Evolutionary conservation across 2,329 filamentous ascomycete species (phyloP).

Genomic region (Exophiala sp.): DNA sequence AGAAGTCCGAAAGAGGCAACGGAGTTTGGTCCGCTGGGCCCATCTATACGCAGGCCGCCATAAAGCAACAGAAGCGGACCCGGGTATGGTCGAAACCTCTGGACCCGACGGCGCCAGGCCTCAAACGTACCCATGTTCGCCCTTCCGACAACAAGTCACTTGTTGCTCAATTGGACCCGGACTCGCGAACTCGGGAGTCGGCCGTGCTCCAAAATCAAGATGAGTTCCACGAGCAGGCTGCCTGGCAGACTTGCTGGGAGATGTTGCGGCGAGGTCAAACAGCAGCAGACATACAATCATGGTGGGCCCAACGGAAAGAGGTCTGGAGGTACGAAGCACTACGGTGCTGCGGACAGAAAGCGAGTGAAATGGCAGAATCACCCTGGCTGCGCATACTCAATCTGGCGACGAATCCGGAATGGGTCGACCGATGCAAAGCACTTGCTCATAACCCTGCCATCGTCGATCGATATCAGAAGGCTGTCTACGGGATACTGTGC

Average conservation of each 20-base stretch:
- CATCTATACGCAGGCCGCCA: conserved; percentile 83
- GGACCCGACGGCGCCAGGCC: conserved; percentile 58
- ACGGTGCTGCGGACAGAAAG: conserved; percentile 52
- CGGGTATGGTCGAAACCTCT: conserved; percentile 64
- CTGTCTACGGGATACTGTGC: conserved; percentile 85
- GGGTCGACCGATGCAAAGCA: conserved; percentile 26
- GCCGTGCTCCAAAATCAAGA: conserved; percentile 76
- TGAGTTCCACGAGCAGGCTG: conserved; percentile 80
- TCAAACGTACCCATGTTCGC: conserved; percentile 51
- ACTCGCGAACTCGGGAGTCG: conserved; percentile 76
- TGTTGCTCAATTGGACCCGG: conserved; percentile 86
- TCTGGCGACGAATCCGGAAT: conserved; percentile 26
- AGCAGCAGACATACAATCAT: conserved; percentile 71
- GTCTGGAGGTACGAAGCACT: conserved; percentile 84
- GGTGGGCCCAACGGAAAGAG: conserved; percentile 82
- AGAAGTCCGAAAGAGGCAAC: conserved; percentile 67
- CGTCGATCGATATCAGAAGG: conserved; percentile 74
- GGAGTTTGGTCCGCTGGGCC: conserved; percentile 84
- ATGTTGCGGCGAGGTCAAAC: conserved; percentile 81
- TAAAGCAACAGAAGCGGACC: conserved; percentile 85
- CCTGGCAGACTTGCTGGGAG: conserved; percentile 93
- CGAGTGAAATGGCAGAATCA: conserved; percentile 38
- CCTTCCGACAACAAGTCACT: conserved; percentile 52
- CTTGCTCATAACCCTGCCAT: conserved; percentile 58
- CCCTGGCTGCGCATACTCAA: conserved; percentile 27